Base-by-base conservation (phyloP, 176 grass and related monocot species). In the Eragrostis nindensis region DNA sequence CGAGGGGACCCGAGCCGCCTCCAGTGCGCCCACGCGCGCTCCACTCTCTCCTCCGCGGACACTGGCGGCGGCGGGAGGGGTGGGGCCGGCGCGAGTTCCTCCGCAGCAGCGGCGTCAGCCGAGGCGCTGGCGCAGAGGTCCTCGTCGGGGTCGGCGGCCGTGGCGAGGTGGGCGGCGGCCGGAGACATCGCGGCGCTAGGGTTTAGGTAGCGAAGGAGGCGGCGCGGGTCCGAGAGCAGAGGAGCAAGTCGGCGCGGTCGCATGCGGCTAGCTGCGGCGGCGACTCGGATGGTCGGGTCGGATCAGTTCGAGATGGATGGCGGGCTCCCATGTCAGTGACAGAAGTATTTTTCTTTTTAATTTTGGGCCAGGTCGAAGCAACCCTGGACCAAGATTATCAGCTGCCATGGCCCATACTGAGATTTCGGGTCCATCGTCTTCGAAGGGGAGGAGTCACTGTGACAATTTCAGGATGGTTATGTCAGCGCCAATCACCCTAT, bases 11-110 rank as follows among this genome's bases (percentile, higher is more conserved):
- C 90, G 65, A 99, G 77, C 62, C 82, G 84, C 63, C 73, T 84
- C 96, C 96, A 99, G 84, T 99, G 92, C 19, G 88, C 90, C 96
- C 96, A 99, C 59, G 96, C 92, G 39, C 90, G 86, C 76, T 90
- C 84, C 66, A 93, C 70, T 71, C 86, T 74, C 63, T 81, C 74
- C 71, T 87, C 89, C 68, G 76, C 84, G 39, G 70, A 66, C 66
- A 89, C 73, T 77, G 78, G 70, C 42, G 71, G 66, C 65, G 79
- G 71, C 16, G 70, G 86, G 39, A 36, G 72, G 3, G 68, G 29
- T 30, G 70, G 65, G 18, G 54, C 46, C 54, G 45, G 70, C 11
- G 17, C 19, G 39, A 26, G 18, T 5, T 68, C 90, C 69, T 82
- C 82, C 18, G 50, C 27, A 29, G 79, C 45, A 0, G 29, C 62